Evolutionary conservation across 2,329 filamentous ascomycete genomes (phyloP), one percentile per base, ranked within the genome.

Genomic region (Aspergillus viridinutans): DNA sequence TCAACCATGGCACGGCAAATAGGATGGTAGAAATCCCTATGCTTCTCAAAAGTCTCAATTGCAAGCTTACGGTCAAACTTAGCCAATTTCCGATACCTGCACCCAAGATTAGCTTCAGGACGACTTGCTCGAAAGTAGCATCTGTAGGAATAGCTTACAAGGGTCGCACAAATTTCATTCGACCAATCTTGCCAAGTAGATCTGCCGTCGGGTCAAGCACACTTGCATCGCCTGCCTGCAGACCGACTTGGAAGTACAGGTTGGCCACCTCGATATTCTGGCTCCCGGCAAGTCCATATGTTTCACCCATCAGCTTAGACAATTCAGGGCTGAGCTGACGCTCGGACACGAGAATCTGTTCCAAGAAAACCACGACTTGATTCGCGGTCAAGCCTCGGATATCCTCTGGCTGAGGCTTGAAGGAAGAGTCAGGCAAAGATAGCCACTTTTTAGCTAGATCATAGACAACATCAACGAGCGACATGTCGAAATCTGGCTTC

Each of bases 91-190:
- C 88, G 83, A 77, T 88, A 80, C 60, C 74, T 75, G 32, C 3
- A 35, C 8, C 14, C 7, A 29, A 12, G 25, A 49, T 70, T 58
- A 68, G 64, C 47, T 51, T 48, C 23, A 29, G 12, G 9, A 28
- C 7, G 4, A 26, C 25, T 17, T 47, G 6, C 6, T 21, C 3
- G 21, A 26, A 47, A 47, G 14, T 14, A 47, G 20, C 20, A 23
- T 23, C 21, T 26, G 43, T 9, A 23, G 29, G 48, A 25, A 25
- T 3, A 42, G 63, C 73, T 69, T 72, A 97, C 69, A 97, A 76
- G 23, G 93, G 91, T 50, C 93, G 82, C 58, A 97, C 93, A 74
- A 93, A 97, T 83, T 97, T 97, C 94, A 99, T 97, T 56, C 94
- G 81, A 12, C 94, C 94, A 25, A 97, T 92, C 53, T 82, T 81